Evolutionary conservation across 1,284 basidiomycete species (phyloP).

Genomic region (Moesziomyces parantarcticus): DNA sequence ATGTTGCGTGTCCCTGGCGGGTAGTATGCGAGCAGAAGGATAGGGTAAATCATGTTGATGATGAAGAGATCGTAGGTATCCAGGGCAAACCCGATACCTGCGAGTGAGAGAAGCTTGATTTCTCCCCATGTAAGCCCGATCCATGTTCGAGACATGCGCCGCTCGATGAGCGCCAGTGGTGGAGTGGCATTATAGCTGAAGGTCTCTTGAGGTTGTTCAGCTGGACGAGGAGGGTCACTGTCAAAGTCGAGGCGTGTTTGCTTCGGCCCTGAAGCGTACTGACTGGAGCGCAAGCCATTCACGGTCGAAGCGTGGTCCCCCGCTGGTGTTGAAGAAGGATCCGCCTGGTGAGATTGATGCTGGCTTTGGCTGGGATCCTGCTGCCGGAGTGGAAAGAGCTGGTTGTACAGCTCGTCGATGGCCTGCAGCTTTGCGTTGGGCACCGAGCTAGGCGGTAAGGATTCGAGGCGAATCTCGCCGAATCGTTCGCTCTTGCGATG

Average conservation of each 20-base stretch:
- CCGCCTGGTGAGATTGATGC: no score
- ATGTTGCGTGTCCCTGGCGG: conserved; percentile 26
- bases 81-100: conserved; percentile 51
- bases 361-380: background rate
- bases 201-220: background rate
- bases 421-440: conserved; percentile 6
- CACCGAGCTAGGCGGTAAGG: conserved; percentile 6
- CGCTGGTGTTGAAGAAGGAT: no score
- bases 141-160: conserved; percentile 26
- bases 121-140: conserved; percentile 47
- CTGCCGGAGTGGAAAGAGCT: background rate
- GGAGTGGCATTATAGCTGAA: conserved; percentile 21
- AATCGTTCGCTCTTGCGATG: background rate
- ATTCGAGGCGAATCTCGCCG: conserved; percentile 3
- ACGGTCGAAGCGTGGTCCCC: no score
- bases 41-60: conserved; percentile 51
- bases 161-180: conserved; percentile 49
- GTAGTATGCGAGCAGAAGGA: conserved; percentile 46
- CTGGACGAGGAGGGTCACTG: no score
- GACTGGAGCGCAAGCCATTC: no score
- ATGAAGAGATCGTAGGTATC: conserved; percentile 56
- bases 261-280: background rate
- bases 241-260: background rate
- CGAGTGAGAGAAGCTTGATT: conserved; percentile 48
- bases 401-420: conserved; percentile 1